Base-by-base conservation (phyloP, 192 early-diverging fungal genomes). In the Entomortierella chlamydospora region DNA sequence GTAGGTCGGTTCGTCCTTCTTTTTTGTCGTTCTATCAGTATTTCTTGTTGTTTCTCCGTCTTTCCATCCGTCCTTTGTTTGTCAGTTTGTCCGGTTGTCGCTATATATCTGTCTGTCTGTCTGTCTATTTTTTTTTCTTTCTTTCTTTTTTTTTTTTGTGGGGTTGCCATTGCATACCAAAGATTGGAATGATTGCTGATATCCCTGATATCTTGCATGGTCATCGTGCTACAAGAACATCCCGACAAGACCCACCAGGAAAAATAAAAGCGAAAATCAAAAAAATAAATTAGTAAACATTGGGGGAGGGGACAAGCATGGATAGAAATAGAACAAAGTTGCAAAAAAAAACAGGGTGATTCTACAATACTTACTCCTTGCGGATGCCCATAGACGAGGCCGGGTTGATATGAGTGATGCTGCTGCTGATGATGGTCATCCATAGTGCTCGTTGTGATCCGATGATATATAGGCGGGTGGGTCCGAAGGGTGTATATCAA, bases 181-280 rank as follows among this genome's bases (percentile, higher is more conserved):
- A 37, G 51, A 11, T 20, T 57, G 56, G 23, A 79, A 79, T 31
- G 67, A 52, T 39, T 55, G 63, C 29, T 68, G 68, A 31, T 79
- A 79, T 15, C 76, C 68, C 22, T 79, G 76, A 49, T 79, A 79
- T 64, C 76, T 64, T 55, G 60, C 29, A 49, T 78, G 67, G 33
- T 79, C 76, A 28, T 79, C 62, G n/a, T 79, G 67, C 67, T 70
- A 61, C n/a, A 37, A 26, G 8, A 39, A 9, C 42, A 50, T 31
- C 13, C 29, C 42, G 12, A 58, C 20, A 28, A 53, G 15, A 49
- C 17, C 10, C 22, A 53, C 22, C 4, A 34, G 26, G 15, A 55
- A 31, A 29, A 22, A 47, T 29, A 47, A 57, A 55, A 55, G 4
- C 22, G 34, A 37, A 7, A 37, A 37, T 7, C 4, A 50, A 34